phyloP scores from a whole-genome alignment of 2,329 filamentous ascomycete genomes.

The Pseudocercospora musae region DNA sequence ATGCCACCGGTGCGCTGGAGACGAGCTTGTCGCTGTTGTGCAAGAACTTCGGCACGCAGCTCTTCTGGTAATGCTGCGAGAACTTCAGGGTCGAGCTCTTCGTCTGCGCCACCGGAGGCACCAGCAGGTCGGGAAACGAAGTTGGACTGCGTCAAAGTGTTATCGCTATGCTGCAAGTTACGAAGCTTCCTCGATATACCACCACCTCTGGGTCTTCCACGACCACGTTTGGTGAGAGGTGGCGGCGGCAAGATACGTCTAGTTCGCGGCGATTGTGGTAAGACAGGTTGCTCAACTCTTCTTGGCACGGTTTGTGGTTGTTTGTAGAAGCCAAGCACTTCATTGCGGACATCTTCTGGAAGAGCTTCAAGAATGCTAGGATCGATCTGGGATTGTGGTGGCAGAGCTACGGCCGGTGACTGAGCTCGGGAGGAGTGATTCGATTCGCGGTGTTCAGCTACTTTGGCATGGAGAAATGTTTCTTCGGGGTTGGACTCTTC shows the following conservation, averaged over 20 bases:
- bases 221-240: constrained; percentile 67
- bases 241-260: constrained; percentile 50
- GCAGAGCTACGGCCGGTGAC: constrained; percentile 36
- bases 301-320: constrained; percentile 33
- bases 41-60: constrained; percentile 71
- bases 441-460: constrained; percentile 24
- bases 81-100: constrained; percentile 66
- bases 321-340: constrained; percentile 72
- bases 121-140: constrained; percentile 51
- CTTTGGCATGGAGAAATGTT: not conserved
- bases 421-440: constrained; percentile 21
- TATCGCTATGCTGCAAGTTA: constrained; percentile 45
- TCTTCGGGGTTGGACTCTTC: not conserved
- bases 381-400: constrained; percentile 76
- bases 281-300: constrained; percentile 34
- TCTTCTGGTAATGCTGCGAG: constrained; percentile 80
- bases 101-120: constrained; percentile 38
- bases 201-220: constrained; percentile 37
- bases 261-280: constrained; percentile 54
- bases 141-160: constrained; percentile 68
- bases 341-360: constrained; percentile 79
- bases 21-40: constrained; percentile 64
- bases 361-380: constrained; percentile 78
- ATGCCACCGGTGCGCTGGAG: constrained; percentile 51
- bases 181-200: constrained; percentile 44